Conservation (phyloP, 257 asterid genomes). For the Plantago ovata region DNA sequence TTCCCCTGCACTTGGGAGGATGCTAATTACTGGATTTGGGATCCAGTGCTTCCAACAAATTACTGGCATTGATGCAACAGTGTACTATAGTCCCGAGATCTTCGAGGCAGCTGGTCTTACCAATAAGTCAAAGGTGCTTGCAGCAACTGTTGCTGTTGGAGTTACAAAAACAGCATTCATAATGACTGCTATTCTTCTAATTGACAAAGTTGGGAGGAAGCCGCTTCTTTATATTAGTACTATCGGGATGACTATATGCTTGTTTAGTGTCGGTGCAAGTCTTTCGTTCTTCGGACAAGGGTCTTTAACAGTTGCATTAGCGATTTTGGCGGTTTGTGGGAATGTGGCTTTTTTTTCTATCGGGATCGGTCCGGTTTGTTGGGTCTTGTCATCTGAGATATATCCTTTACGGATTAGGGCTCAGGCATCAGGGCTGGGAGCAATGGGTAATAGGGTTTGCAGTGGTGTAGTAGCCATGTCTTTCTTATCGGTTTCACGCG, state of each 20-base stretch:
- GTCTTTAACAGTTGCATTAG: constrained; percentile 34
- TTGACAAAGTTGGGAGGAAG: constrained; percentile 80
- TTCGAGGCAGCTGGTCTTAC: constrained; percentile 67
- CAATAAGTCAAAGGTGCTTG: constrained; percentile 62
- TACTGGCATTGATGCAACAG: constrained; percentile 91
- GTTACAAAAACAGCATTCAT: constrained; percentile 68
- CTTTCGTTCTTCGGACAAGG: constrained; percentile 49
- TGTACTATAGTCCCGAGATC: constrained; percentile 86
- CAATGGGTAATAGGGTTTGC: constrained; percentile 83
- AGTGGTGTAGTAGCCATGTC: constrained; percentile 95
- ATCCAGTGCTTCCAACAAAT: constrained; percentile 86
- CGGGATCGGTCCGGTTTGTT: constrained; percentile 87
- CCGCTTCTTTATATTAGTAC: constrained; percentile 89
- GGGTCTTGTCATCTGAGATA: constrained; percentile 90
- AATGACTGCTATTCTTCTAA: constrained; percentile 61
- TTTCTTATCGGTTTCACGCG: constrained; percentile 67
- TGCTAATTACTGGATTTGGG: constrained; percentile 84
- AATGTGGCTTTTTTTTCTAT: constrained; percentile 87
- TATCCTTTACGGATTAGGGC: constrained; percentile 81
- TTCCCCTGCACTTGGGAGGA: constrained; percentile 61
- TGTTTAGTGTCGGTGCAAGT: constrained; percentile 47
- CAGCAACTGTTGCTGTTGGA: constrained; percentile 92
- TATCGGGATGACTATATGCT: constrained; percentile 78
- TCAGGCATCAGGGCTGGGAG: constrained; percentile 89
- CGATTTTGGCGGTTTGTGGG: constrained; percentile 63